Evolutionary conservation across 805 yeast genomes (phyloP), one percentile per base, ranked within the genome.

Genomic region (Ogataea methanolica): DNA sequence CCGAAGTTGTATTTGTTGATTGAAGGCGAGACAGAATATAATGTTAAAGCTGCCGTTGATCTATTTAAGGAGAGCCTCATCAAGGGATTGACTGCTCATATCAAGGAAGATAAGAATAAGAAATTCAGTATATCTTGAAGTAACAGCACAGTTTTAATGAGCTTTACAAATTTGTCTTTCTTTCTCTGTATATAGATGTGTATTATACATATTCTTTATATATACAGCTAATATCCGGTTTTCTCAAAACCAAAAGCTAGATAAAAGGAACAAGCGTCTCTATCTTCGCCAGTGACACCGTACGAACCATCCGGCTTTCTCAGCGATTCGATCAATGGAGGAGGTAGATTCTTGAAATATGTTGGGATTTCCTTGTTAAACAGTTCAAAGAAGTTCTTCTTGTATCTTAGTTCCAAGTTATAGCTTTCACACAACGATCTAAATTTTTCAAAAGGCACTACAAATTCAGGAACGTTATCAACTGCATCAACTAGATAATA

Each of bases 391-490:
- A 94, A 92, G 44, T 87, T 83, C 72, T 82, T 82, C 59, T 83
- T 83, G 56, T 80, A 80, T 49, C 83, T 76, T 49, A 94, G 68
- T 47, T 81, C 84, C 52, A 92, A 67, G 14, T 88, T 88, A 63
- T 82, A 87, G 49, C 89, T 95, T 60, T 84, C 88, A 39, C 97
- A 95, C 46, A 92, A 68, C 47, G 84, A 79, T 65, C 96, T 75
- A 48, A 94, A 79, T 1, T 83, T 79, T 59, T 92, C 97, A 66
- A 94, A 90, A 1, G 97, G 98, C 6, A 94, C 97, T 6, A 94
- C 95, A 60, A 86, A 94, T 61, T 94, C 99, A 0, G 98, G 98
- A 22, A 94, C 97, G 58, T 94, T 84, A 52, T 89, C 97, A 42
- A 94, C 92, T 0, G 99, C 99, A 69, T 94, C 99, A 54, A 82